Evolutionary conservation across 345 rosid genomes (phyloP).

Genomic region (Gossypium sturtianum): DNA sequence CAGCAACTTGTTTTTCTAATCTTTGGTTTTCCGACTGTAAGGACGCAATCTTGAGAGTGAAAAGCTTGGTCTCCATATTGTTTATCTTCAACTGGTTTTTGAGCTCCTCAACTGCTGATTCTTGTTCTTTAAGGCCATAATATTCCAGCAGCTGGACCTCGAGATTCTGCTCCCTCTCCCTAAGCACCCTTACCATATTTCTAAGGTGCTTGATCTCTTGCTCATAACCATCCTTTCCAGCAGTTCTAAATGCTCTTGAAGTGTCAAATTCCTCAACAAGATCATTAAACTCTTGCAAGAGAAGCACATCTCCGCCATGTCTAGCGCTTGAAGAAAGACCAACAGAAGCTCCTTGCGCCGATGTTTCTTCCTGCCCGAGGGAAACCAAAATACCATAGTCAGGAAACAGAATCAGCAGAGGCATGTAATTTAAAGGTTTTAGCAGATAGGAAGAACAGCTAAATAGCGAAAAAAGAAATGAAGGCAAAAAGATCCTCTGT

Average conservation of each 20-base stretch:
- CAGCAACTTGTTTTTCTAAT: slow-evolving; percentile 51
- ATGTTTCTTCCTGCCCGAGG: slow-evolving; percentile 27
- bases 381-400: not conserved
- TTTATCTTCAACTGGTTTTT: slow-evolving; percentile 68
- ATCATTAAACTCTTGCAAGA: slow-evolving; percentile 53
- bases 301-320: slow-evolving; percentile 34
- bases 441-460: not conserved
- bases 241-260: slow-evolving; percentile 34
- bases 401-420: too few species aligned
- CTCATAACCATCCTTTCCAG: slow-evolving; percentile 41
- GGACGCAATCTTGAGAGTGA: slow-evolving; percentile 63
- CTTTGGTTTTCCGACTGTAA: slow-evolving; percentile 60
- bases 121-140: slow-evolving; percentile 82
- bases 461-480: too few species aligned
- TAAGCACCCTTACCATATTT: slow-evolving; percentile 48
- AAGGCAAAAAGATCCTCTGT: too few species aligned
- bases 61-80: slow-evolving; percentile 65
- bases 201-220: slow-evolving; percentile 58
- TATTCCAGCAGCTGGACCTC: slow-evolving; percentile 66
- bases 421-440: not conserved
- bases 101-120: slow-evolving; percentile 61
- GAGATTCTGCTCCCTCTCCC: slow-evolving; percentile 68
- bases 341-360: slow-evolving; percentile 10
- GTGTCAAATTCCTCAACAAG: slow-evolving; percentile 40
- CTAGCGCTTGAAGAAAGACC: slow-evolving; percentile 36